Evolutionary conservation across 345 rosid genomes (phyloP).

Genomic region (Eucalyptus decipiens): DNA sequence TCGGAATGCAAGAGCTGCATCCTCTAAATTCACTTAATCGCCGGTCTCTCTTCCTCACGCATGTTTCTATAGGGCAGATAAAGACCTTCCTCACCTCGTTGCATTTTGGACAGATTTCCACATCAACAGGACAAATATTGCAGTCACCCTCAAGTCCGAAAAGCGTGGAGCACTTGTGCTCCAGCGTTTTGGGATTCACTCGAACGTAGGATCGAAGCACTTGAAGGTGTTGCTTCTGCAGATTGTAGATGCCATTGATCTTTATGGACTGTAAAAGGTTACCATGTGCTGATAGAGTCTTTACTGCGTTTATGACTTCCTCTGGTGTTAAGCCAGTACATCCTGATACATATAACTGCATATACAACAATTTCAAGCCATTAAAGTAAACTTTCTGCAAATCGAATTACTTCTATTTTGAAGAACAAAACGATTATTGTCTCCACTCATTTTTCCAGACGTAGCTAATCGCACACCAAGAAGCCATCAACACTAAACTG

Average conservation of each 20-base stretch:
- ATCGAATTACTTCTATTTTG: background rate
- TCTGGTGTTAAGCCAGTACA: conserved; percentile 59
- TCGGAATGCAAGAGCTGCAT: conserved; percentile 44
- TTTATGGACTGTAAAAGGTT: conserved; percentile 16
- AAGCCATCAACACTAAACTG: background rate
- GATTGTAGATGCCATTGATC: conserved; percentile 37
- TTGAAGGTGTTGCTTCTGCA: conserved; percentile 39
- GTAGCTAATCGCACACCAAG: background rate
- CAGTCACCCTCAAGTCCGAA: background rate
- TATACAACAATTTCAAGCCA: background rate
- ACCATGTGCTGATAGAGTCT: conserved; percentile 18
- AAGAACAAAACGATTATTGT: background rate
- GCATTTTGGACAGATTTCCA: conserved; percentile 62
- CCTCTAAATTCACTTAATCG: conserved; percentile 25
- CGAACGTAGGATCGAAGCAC: conserved; percentile 18
- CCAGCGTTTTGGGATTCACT: background rate
- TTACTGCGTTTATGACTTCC: conserved; percentile 52
- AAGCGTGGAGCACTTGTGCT: background rate
- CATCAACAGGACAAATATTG: conserved; percentile 13
- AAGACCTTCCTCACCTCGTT: conserved; percentile 42
- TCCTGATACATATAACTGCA: conserved; percentile 47
- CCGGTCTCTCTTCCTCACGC: conserved; percentile 4
- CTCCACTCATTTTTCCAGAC: background rate
- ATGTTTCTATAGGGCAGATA: conserved; percentile 34
- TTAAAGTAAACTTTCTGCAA: background rate